Percentiles rank a stretch among this genome's conserved stretches.
Evolutionary conservation across 179 eudicot species (phyloP).

Genomic region (Vitellaria paradoxa): DNA sequence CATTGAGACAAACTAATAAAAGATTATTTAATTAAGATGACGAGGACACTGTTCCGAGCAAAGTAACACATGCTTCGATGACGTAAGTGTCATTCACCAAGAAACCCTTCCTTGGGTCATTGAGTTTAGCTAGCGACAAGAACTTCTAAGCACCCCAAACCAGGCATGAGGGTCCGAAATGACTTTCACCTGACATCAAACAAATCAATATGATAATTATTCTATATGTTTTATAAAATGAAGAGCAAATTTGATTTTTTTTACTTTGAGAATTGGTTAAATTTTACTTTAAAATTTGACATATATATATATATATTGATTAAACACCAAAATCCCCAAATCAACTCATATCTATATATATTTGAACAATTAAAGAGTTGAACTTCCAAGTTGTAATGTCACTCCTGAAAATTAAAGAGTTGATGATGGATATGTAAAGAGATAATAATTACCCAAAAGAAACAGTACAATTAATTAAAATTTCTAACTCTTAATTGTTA

Average conservation of each 20-base stretch:
- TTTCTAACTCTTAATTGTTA: too few relatives aligned
- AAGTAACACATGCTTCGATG: constrained; percentile 18
- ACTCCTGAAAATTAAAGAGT: too few relatives aligned
- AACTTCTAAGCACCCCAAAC: constrained; percentile 20
- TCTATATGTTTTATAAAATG: too few relatives aligned
- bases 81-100: constrained; percentile 15
- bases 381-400: too few relatives aligned
- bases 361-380: too few relatives aligned
- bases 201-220: too few relatives aligned
- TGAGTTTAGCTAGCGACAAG: constrained; percentile 22
- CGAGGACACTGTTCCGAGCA: constrained; percentile 20
- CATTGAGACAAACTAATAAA: background rate
- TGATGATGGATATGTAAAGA: background rate
- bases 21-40: background rate
- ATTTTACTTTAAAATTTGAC: too few relatives aligned
- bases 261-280: too few relatives aligned
- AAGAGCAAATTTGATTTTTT: too few relatives aligned
- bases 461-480: background rate
- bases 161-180: constrained; percentile 15
- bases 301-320: too few relatives aligned
- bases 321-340: too few relatives aligned
- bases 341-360: too few relatives aligned
- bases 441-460: background rate
- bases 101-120: constrained; percentile 13
- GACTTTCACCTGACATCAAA: constrained; percentile 14